Percentiles rank a stretch among this genome's conserved stretches.
Evolutionary conservation across 345 rosid species (phyloP).

Genomic region (Salix udensis): DNA sequence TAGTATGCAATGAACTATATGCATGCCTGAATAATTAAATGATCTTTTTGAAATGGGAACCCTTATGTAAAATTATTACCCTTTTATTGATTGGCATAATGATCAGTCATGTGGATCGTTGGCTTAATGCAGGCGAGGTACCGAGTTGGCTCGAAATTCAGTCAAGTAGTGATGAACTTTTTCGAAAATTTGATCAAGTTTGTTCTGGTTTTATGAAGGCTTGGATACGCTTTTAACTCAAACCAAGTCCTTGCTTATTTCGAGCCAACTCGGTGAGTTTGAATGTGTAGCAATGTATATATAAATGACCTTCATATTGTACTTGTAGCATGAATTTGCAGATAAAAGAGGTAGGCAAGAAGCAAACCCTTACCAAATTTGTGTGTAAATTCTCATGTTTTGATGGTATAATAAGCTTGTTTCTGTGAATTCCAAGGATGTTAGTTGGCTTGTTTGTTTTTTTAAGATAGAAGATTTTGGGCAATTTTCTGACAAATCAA

Average conservation of each 20-base stretch:
- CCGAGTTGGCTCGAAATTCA: conserved; percentile 61
- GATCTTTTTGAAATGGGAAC: neutral
- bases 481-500: conserved; percentile 11
- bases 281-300: neutral
- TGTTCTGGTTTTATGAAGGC: conserved; percentile 54
- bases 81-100: conserved; percentile 20
- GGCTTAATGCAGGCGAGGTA: conserved; percentile 51
- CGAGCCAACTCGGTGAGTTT: conserved; percentile 55
- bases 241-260: conserved; percentile 46
- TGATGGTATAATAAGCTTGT: neutral
- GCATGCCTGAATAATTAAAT: neutral
- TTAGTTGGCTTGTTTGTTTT: neutral
- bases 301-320: neutral
- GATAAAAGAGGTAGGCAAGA: neutral
- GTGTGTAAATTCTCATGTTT: neutral
- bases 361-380: neutral
- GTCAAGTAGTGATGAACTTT: conserved; percentile 47
- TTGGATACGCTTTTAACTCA: conserved; percentile 45
- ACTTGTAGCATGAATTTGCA: neutral
- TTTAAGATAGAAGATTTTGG: neutral
- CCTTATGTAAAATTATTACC: neutral
- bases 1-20: neutral
- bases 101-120: conserved; percentile 25
- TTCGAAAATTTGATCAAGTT: conserved; percentile 40
- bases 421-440: neutral